phyloP scores from a whole-genome alignment of 495 filamentous ascomycete genomes.

The Haplographium delicatum region DNA sequence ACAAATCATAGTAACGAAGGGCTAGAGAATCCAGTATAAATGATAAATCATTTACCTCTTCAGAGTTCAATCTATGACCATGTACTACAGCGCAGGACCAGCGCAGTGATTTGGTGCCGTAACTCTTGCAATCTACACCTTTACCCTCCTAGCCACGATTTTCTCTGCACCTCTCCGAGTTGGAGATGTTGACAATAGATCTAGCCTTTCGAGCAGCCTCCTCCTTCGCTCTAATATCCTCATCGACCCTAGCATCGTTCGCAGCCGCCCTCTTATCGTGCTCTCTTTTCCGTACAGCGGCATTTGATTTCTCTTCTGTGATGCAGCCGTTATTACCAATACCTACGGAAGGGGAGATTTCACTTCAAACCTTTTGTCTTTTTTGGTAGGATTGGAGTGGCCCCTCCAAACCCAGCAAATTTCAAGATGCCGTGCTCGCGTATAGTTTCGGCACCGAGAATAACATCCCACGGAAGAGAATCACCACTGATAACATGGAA shows the following conservation, averaged over 20 bases:
- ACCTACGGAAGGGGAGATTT: background rate
- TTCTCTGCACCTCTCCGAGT: no score
- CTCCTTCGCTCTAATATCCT: background rate
- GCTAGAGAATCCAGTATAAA: no score
- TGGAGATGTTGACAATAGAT: no score
- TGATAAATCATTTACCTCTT: no score
- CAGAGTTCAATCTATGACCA: no score
- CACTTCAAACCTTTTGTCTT: background rate
- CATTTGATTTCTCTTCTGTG: background rate
- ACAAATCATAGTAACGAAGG: no score
- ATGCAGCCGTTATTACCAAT: background rate
- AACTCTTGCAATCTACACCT: no score
- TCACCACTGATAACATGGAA: background rate
- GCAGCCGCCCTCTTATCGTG: background rate
- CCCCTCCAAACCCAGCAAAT: background rate
- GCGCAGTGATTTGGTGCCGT: no score
- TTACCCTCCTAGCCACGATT: no score
- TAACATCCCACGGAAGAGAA: background rate
- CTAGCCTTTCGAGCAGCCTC: background rate
- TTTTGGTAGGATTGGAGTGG: background rate
- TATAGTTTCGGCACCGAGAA: constrained; percentile 3
- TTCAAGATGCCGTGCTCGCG: background rate
- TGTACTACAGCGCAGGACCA: no score
- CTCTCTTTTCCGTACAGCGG: background rate
- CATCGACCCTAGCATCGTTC: background rate